phyloP scores from a whole-genome alignment of 1,284 basidiomycete genomes.

The Sanghuangporus weigelae region DNA sequence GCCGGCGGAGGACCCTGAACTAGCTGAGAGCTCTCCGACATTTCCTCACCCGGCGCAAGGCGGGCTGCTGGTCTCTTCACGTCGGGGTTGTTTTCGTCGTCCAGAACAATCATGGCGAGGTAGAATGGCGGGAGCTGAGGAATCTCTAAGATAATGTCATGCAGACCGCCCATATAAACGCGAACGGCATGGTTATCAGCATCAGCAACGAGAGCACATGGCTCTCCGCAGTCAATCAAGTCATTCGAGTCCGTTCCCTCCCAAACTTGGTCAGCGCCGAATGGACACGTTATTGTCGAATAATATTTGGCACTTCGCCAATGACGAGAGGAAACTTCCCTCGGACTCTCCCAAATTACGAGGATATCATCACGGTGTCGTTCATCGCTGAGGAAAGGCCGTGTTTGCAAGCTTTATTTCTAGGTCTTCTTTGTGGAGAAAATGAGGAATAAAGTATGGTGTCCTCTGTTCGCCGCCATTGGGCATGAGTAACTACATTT shows the following conservation, averaged over 20 bases:
- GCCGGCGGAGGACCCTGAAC: constrained; percentile 5
- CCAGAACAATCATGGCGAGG: constrained; percentile 8
- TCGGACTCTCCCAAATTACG: too few relatives aligned
- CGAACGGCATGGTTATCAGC: background rate
- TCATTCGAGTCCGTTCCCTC: background rate
- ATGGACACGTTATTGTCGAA: background rate
- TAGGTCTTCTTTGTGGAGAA: too few relatives aligned
- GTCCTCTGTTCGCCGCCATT: too few relatives aligned
- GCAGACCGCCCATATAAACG: background rate
- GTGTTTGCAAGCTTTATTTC: too few relatives aligned
- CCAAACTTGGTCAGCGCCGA: background rate
- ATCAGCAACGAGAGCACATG: background rate
- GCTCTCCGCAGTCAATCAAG: constrained; percentile 10
- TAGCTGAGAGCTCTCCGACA: background rate
- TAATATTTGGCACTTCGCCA: too few relatives aligned
- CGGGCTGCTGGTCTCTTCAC: background rate
- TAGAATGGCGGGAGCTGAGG: background rate
- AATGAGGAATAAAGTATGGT: too few relatives aligned
- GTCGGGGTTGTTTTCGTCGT: constrained; percentile 2
- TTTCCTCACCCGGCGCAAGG: background rate
- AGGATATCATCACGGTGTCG: too few relatives aligned
- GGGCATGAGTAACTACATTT: too few relatives aligned
- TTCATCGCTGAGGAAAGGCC: too few relatives aligned
- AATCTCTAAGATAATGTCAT: background rate
- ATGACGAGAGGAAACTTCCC: too few relatives aligned